Percentiles rank a stretch among this genome's conserved stretches.
These are phyloP conservation scores for Wickerhamomyces sp. DNA, from an alignment of 1,139 yeast species.

Conservation along the genomic window DNA sequence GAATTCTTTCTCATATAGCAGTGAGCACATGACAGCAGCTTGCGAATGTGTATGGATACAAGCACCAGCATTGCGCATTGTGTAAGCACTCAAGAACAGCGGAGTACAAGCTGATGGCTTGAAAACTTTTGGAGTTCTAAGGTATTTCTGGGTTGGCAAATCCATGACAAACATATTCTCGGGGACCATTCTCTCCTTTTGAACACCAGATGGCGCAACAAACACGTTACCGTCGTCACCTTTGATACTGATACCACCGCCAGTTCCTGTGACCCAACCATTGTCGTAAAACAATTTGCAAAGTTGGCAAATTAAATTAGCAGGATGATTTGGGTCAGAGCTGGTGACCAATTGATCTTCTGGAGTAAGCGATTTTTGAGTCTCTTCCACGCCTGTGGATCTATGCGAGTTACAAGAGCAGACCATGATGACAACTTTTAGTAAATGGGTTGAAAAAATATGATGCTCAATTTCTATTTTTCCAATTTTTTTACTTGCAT, in stretches of 20 bases:
- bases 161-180: slow-evolving; percentile 79
- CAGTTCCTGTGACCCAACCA: slow-evolving; percentile 95
- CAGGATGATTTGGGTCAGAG: slow-evolving; percentile 67
- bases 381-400: too few relatives aligned
- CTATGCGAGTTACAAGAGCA: slow-evolving; percentile 1
- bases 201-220: slow-evolving; percentile 93
- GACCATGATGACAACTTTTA: too few relatives aligned
- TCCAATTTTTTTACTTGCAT: too few relatives aligned
- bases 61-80: slow-evolving; percentile 73
- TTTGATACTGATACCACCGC: slow-evolving; percentile 87
- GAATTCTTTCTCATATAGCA: slow-evolving; percentile 67
- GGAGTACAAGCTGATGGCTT: slow-evolving; percentile 96
- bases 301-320: slow-evolving; percentile 76
- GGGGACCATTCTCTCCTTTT: slow-evolving; percentile 82
- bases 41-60: slow-evolving; percentile 95
- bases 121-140: slow-evolving; percentile 57
- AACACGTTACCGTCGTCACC: slow-evolving; percentile 52
- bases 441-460: too few relatives aligned
- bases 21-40: slow-evolving; percentile 75
- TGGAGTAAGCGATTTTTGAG: too few relatives aligned
- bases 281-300: slow-evolving; percentile 73
- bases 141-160: slow-evolving; percentile 44
- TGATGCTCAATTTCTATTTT: too few relatives aligned
- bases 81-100: slow-evolving; percentile 72
- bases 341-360: slow-evolving; percentile 35